Evolutionary conservation across 1,284 basidiomycete genomes (phyloP).

Genomic region (Rhodotorula sp.): DNA sequence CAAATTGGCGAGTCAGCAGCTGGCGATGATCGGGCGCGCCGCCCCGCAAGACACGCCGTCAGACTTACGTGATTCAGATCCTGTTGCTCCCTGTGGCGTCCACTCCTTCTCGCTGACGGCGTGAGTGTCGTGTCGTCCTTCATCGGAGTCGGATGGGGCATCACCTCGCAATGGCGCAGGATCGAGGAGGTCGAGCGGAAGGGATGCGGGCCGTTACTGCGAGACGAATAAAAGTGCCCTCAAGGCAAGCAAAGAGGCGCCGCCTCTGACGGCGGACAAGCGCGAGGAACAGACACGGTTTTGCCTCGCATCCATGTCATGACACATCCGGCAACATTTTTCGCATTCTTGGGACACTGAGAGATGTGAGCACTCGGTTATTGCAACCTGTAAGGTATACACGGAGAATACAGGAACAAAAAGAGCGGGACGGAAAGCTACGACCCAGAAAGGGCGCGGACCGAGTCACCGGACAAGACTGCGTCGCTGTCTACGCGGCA

Average conservation of each 20-base stretch:
- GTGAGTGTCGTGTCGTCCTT: background rate
- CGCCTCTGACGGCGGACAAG: conserved; percentile 10
- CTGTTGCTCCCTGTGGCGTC: conserved; percentile 10
- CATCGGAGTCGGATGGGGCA: conserved; percentile 1
- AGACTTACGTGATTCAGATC: conserved; percentile 24
- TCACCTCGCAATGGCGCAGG: background rate
- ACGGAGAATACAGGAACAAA: background rate
- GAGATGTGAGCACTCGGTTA: too few relatives aligned
- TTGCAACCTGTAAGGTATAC: conserved; percentile 5
- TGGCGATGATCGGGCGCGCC: background rate
- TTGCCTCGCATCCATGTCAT: background rate
- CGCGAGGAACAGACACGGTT: background rate
- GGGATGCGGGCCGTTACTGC: background rate
- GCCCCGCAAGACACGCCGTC: background rate
- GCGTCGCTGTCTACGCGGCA: background rate
- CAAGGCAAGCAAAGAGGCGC: background rate
- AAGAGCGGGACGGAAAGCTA: background rate
- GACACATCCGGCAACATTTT: too few relatives aligned
- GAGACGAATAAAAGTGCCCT: too few relatives aligned
- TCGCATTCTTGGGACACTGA: too few relatives aligned
- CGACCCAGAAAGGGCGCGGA: too few relatives aligned
- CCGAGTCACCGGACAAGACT: too few relatives aligned
- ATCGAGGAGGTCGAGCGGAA: too few relatives aligned
- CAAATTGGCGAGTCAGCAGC: background rate
- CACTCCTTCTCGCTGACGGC: background rate